Evolutionary conservation across 1,139 yeast genomes (phyloP), one percentile per base, ranked within the genome.

Genomic region (Magnusiomyces paraingens): DNA sequence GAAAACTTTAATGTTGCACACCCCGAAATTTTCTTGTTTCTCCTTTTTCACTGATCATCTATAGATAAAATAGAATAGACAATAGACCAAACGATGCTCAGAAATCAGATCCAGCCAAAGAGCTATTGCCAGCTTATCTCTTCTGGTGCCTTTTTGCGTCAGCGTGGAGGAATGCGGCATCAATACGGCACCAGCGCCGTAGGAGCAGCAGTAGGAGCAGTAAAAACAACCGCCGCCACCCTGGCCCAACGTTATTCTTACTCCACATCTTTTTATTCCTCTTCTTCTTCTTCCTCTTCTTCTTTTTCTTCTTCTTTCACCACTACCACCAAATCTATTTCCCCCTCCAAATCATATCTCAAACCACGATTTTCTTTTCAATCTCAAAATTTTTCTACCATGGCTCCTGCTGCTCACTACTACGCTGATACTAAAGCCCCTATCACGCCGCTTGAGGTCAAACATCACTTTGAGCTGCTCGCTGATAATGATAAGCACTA

Each of bases 401-500:
- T 49, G 47, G 3, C 44, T 15, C 20, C 49, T 11, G 20, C 26
- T 36, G 36, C 47, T 38, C 50, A 56, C 17, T 59, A 53, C 49
- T 59, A 60, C 60, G 83, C 81, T 52, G 80, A 80, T 66, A 57
- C 74, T 48, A 70, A 72, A 43, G 81, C 83, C 1, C 83, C 83
- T 49, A 61, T 68, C 36, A 59, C 63, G 51, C 59, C 55, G 32
- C 60, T 69, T 20, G 69, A 66, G 45, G 67, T 69, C 44, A 65
- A 65, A 52, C 64, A 71, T 11, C 81, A 73, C 63, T 82, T 82
- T 60, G 74, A 76, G 32, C 73, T 74, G 50, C 68, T 82, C 57
- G 70, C 78, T 20, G 75, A 75, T 26, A 77, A 79, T 62, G 84
- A 82, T 60, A 74, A 81, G 66, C 72, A 74, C 51, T 89, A 89